Conservation (phyloP, 1,139 yeast species). For the Pneumocystis canis region DNA sequence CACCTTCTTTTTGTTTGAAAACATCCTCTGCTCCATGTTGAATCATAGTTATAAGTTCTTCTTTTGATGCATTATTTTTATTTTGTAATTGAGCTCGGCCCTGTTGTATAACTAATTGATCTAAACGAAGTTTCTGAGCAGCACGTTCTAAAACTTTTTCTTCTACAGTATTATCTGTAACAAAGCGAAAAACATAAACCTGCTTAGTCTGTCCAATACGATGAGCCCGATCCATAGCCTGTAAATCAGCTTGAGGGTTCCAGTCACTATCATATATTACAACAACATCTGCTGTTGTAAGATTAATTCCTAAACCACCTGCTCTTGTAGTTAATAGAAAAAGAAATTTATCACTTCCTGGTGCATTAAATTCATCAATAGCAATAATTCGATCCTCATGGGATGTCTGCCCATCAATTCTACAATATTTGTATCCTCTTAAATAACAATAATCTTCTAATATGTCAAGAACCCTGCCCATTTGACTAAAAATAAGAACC, state of each 20-base stretch:
- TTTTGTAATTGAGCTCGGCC: slow-evolving; percentile 43
- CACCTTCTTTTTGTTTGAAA: slow-evolving; percentile 32
- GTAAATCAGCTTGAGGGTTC: slow-evolving; percentile 98
- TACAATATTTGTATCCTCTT: slow-evolving; percentile 70
- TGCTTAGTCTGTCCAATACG: slow-evolving; percentile 96
- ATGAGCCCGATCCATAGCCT: slow-evolving; percentile 98
- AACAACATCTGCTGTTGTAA: slow-evolving; percentile 86
- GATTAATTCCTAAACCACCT: slow-evolving; percentile 94
- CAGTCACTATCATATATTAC: slow-evolving; percentile 88
- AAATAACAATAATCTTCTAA: slow-evolving; percentile 83
- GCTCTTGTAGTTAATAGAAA: slow-evolving; percentile 90
- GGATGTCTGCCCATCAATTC: slow-evolving; percentile 89
- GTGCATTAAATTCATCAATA: slow-evolving; percentile 79
- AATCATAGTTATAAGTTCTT: slow-evolving; percentile 83
- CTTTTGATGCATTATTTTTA: slow-evolving; percentile 48
- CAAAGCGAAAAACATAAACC: slow-evolving; percentile 79
- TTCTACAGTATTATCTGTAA: slow-evolving; percentile 91
- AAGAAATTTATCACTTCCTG: slow-evolving; percentile 67
- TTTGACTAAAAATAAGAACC: slow-evolving; percentile 83
- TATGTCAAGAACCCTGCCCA: slow-evolving; percentile 84
- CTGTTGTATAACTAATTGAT: slow-evolving; percentile 91
- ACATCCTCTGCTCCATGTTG: slow-evolving; percentile 93
- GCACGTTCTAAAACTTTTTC: slow-evolving; percentile 93
- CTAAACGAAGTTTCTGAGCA: slow-evolving; percentile 80
- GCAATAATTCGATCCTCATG: slow-evolving; percentile 89